These are phyloP conservation scores for Wickerhamomyces kurtzmanii DNA, from an alignment of 805 yeast species.

Conservation along the genomic window DNA sequence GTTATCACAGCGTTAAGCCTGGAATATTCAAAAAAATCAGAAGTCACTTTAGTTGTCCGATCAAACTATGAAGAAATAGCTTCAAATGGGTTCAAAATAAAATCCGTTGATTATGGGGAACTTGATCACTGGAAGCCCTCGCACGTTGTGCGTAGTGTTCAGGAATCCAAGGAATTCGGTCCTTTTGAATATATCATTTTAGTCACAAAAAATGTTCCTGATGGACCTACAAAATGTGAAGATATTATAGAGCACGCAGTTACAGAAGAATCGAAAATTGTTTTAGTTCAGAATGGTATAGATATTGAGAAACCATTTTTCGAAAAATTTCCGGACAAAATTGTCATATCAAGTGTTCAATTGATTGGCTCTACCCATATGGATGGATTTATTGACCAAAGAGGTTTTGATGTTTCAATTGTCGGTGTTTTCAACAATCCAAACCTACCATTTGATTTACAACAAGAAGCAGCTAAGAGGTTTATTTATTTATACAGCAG, in stretches of 20 bases:
- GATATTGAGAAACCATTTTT: constrained; percentile 51
- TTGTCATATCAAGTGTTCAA: constrained; percentile 52
- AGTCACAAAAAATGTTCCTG: constrained; percentile 63
- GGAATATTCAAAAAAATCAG: constrained; percentile 32
- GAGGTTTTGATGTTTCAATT: constrained; percentile 37
- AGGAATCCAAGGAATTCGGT: constrained; percentile 34
- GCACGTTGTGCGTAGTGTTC: constrained; percentile 32
- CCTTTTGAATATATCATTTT: constrained; percentile 51
- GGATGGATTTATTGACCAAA: constrained; percentile 39
- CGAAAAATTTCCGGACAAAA: constrained; percentile 35
- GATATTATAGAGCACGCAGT: constrained; percentile 43
- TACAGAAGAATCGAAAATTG: constrained; percentile 32
- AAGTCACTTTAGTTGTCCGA: constrained; percentile 55
- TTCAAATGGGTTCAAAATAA: constrained; percentile 45
- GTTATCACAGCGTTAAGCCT: constrained; percentile 63
- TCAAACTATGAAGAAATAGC: constrained; percentile 48
- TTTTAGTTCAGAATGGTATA: constrained; percentile 60
- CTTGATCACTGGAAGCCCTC: constrained; percentile 49
- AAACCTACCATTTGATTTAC: constrained; percentile 19
- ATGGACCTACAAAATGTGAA: constrained; percentile 40
- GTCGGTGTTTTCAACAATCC: constrained; percentile 42
- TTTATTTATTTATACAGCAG: constrained; percentile 32
- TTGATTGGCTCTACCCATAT: constrained; percentile 50
- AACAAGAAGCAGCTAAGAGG: constrained; percentile 23
- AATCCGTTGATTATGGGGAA: constrained; percentile 54